Evolutionary conservation across 441 rosid genomes (phyloP).

Genomic region (Erodium moschatum): DNA sequence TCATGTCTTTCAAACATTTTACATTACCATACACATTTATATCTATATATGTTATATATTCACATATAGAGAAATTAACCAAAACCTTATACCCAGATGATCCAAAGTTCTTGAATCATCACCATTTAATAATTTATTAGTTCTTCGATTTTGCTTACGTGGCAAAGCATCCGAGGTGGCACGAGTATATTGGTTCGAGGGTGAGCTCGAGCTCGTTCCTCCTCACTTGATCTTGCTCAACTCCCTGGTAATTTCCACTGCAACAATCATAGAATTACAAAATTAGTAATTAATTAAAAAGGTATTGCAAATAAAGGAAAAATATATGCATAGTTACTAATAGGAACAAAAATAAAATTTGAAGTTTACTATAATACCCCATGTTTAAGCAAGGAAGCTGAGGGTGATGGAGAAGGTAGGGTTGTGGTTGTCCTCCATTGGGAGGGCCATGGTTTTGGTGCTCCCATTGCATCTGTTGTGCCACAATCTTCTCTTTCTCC

Average conservation of each 20-base stretch:
- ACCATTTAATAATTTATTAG: neutral
- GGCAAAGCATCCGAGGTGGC: constrained; percentile 55
- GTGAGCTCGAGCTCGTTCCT: constrained; percentile 61
- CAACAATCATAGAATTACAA: constrained; percentile 11
- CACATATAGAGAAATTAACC: constrained; percentile 6
- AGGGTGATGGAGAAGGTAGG: constrained; percentile 36
- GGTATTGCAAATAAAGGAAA: neutral
- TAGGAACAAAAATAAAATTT: too few relatives aligned
- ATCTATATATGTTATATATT: too few relatives aligned
- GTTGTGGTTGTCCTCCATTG: constrained; percentile 16
- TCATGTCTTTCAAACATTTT: neutral
- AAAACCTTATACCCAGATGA: constrained; percentile 17
- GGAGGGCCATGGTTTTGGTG: constrained; percentile 41
- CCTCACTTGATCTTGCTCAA: constrained; percentile 36
- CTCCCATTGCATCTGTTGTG: constrained; percentile 57
- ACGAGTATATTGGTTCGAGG: constrained; percentile 49
- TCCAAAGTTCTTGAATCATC: neutral
- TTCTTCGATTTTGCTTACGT: constrained; percentile 13
- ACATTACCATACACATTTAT: neutral
- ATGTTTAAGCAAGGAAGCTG: constrained; percentile 54
- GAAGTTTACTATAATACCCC: too few relatives aligned
- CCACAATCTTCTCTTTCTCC: constrained; percentile 42
- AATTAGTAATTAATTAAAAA: neutral
- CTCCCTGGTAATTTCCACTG: constrained; percentile 57
- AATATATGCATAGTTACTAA: too few relatives aligned